phyloP scores from a whole-genome alignment of 208 protist genomes.

The Herpetomonas samuelpessoai region DNA sequence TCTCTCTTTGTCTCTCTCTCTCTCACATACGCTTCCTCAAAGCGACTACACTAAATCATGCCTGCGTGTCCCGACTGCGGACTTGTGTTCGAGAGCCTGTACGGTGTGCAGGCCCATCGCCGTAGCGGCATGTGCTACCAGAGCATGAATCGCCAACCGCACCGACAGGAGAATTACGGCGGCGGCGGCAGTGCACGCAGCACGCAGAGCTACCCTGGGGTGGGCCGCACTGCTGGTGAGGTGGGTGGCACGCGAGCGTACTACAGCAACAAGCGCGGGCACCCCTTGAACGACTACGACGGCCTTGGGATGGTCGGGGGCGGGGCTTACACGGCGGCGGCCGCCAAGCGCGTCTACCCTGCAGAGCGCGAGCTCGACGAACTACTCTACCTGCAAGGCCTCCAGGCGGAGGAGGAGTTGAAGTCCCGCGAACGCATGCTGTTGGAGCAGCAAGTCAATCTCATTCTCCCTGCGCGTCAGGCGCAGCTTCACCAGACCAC shows the following conservation, averaged over 20 bases:
- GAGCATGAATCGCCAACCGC: too few relatives aligned
- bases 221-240: not conserved
- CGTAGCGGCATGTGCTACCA: slow-evolving; percentile 15
- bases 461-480: slow-evolving; percentile 33
- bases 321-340: slow-evolving; percentile 7
- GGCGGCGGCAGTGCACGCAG: not conserved
- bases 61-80: slow-evolving; percentile 48
- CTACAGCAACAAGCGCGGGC: not conserved
- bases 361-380: slow-evolving; percentile 27
- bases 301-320: too few relatives aligned
- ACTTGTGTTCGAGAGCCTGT: slow-evolving; percentile 31
- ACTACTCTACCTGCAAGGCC: slow-evolving; percentile 27
- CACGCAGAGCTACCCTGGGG: not conserved
- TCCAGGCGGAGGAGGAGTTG: slow-evolving; percentile 24
- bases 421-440: slow-evolving; percentile 24
- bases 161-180: too few relatives aligned
- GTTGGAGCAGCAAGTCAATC: slow-evolving; percentile 43
- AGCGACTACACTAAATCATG: too few relatives aligned
- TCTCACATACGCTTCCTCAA: too few relatives aligned
- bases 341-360: not conserved
- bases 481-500: slow-evolving; percentile 42
- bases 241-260: not conserved
- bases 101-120: slow-evolving; percentile 31
- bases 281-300: too few relatives aligned
- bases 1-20: too few relatives aligned